Evolutionary conservation across 2,329 filamentous ascomycete genomes (phyloP), one percentile per base, ranked within the genome.

Genomic region (Didymella exigua): DNA sequence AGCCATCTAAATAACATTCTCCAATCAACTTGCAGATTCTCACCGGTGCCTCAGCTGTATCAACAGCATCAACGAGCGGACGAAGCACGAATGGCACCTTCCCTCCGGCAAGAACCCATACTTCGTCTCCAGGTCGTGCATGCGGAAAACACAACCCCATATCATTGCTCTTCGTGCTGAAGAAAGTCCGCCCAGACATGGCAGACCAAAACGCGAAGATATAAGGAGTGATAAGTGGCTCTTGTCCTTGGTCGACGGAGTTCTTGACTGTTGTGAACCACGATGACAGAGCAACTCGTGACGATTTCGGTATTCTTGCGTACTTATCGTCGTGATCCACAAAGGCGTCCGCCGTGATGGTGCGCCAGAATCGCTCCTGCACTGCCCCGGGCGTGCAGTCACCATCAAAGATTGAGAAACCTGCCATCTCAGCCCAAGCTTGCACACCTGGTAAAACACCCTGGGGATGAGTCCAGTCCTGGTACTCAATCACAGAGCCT

Each of bases 11-110:
- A 14, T 41, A 52, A 26, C 42, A 52, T 13, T 52, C 42, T 8
- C 49, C 49, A 10, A 46, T 16, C 23, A 52, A 6, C 13, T 14
- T 41, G 36, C 3, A 19, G 5, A 4, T 24, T 2, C 9, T 33
- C 5, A 4, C 16, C 4, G 19, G 14, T 3, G 18, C 11, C 13
- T 33, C 34, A 33, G 8, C 9, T 11, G 18, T 6, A 4, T 6
- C 29, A 23, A 6, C 16, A 13, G 27, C 5, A 1, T 24, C 6
- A 7, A 24, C 23, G 5, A 18, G 9, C 7, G 5, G 27, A 5
- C 42, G 49, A 13, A 52, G 49, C 21, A 52, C 49, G 11, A 52
- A 52, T 1, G 42, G 49, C 21, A 52, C 34, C 9, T 40, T 46
- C 0, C 41, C 42, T 24, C 42, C 49, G 6, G 49, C 49, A 27